Base-by-base conservation (phyloP, 805 yeast species). In the Brettanomyces custersianus region DNA sequence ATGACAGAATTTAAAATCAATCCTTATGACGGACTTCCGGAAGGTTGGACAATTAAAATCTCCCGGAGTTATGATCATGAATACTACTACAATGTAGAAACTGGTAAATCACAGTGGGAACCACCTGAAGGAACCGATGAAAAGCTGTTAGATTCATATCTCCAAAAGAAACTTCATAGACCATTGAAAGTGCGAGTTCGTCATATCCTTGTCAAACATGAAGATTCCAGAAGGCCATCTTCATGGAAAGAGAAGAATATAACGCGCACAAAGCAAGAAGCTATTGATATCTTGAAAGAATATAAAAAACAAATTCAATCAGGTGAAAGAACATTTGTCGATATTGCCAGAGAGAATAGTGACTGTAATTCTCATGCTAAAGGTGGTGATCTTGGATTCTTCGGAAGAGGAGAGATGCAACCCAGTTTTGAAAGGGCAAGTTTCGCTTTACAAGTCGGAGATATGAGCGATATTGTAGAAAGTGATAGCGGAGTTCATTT, bases 391-490 rank as follows among this genome's bases (percentile, higher is more conserved):
- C 66, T 92, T 48, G 97, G 98, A 0, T 76, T 63, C 52, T 92
- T 92, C 53, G 85, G 82, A 18, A 76, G 70, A 41, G 96, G 96
- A 27, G 87, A 80, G 48, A 92, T 92, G 98, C 97, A 92, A 59
- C 95, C 95, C 24, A 63, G 80, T 40, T 92, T 92, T 52, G 98
- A 92, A 59, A 77, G 77, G 40, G 94, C 92, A 2, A 79, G 95
- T 2, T 90, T 82, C 55, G 77, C 62, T 4, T 64, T 92, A 45
- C 74, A 83, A 44, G 78, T 86, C 16, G 95, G 95, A 16, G 92
- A 88, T 53, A 57, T 82, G 31, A 80, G 92, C 51, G 82, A 74
- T 30, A 73, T 87, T 20, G 82, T 92, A 12, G 96, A 87, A 60
- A 75, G 88, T 13, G 94, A 80, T 50, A 80, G 94, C 46, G 98